A percentile compares a stretch with the other conserved stretches of the same genome.
These are phyloP conservation scores for Parachlorella kessleri DNA, from an alignment of 139 green algal species.

Conservation along the genomic window DNA sequence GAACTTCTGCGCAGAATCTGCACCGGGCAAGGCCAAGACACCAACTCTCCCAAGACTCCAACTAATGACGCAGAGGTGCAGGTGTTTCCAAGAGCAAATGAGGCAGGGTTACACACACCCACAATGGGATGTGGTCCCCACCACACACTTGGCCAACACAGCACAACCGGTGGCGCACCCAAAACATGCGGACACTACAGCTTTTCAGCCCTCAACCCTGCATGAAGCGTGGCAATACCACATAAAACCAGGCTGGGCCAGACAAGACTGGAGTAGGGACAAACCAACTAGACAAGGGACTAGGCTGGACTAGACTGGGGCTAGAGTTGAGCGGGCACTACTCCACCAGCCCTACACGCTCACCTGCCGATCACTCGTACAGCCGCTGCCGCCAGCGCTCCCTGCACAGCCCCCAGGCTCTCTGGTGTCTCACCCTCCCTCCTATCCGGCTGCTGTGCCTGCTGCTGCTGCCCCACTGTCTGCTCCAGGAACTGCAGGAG, in stretches of 20 bases:
- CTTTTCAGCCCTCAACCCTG: background rate
- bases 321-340: background rate
- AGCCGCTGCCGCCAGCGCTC: constrained; percentile 9
- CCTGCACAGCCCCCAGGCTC: background rate
- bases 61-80: background rate
- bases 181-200: background rate
- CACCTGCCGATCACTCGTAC: background rate
- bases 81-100: background rate
- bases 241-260: too few species aligned
- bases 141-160: too few species aligned
- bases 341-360: too few species aligned
- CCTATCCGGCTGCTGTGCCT: background rate
- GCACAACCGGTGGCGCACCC: too few species aligned
- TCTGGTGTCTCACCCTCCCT: background rate
- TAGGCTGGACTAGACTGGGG: too few species aligned
- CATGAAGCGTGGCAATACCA: background rate
- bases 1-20: constrained; percentile 52
- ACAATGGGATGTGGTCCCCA: too few species aligned
- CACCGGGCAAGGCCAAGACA: too few species aligned
- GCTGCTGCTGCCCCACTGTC: background rate
- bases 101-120: too few species aligned
- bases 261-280: too few species aligned
- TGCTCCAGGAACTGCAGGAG: constrained; percentile 65
- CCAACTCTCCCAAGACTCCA: too few species aligned
- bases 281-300: too few species aligned